Conservation (phyloP, 192 early-diverging fungal species). For the Coemansia sp. region DNA sequence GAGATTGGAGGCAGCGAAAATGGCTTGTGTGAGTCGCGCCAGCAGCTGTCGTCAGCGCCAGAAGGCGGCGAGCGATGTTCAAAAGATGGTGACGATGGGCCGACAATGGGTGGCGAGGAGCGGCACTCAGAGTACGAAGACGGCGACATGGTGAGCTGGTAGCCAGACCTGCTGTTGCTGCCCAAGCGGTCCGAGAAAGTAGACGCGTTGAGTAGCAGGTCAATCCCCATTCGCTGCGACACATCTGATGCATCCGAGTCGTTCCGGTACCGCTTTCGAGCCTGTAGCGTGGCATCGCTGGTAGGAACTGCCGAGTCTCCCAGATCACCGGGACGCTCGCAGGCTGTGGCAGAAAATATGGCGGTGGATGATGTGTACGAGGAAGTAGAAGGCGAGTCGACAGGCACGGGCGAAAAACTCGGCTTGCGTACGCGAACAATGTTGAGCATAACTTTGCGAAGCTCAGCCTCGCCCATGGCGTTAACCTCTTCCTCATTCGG, state of each 20-base stretch:
- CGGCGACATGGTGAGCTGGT: constrained; percentile 32
- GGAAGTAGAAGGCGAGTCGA: constrained; percentile 25
- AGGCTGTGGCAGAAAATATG: not conserved
- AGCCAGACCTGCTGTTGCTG: constrained; percentile 1
- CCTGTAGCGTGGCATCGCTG: not conserved
- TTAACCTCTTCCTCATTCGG: constrained; percentile 48
- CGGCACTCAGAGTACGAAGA: constrained; percentile 15
- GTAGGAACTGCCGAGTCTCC: constrained; percentile 5
- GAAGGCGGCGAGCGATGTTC: not conserved
- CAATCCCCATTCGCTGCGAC: constrained; percentile 40
- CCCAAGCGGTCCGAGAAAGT: constrained; percentile 34
- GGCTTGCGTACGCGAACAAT: constrained; percentile 27
- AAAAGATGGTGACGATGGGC: constrained; percentile 4
- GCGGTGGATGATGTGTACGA: constrained; percentile 20
- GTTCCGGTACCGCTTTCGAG: constrained; percentile 21
- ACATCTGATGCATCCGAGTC: constrained; percentile 16
- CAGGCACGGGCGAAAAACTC: constrained; percentile 12
- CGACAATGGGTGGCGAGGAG: not conserved
- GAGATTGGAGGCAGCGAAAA: constrained; percentile 37
- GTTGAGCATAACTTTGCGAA: constrained; percentile 27
- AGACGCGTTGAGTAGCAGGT: constrained; percentile 46
- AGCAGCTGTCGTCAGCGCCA: not conserved
- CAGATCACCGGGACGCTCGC: not conserved
- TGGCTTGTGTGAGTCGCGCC: constrained; percentile 1
- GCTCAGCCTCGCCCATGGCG: constrained; percentile 47